Conservation (phyloP, 768 basidiomycete genomes). For the Cystobasidiopsis lactophilus region DNA sequence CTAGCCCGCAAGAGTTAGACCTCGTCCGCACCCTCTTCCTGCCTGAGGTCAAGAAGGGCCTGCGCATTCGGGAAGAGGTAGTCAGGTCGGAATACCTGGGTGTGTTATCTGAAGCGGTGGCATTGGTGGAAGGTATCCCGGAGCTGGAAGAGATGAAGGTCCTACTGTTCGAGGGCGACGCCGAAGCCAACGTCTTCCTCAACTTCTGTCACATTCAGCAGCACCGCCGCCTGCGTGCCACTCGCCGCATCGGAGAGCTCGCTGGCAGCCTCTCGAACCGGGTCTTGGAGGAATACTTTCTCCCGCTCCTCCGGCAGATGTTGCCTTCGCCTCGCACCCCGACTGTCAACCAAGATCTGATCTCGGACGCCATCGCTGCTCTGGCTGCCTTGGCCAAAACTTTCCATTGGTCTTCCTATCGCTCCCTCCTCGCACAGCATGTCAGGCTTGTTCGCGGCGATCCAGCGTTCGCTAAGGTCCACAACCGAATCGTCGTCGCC, state of each 20-base stretch:
- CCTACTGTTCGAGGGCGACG: conserved; percentile 64
- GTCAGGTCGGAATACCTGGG: conserved; percentile 65
- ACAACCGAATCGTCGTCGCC: conserved; percentile 61
- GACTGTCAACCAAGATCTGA: conserved; percentile 33
- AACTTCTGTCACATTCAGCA: conserved; percentile 85
- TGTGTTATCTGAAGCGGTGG: conserved; percentile 54
- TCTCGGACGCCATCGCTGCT: conserved; percentile 66
- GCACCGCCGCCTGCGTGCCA: conserved; percentile 66
- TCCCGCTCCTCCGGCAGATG: conserved; percentile 69
- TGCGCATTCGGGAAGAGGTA: conserved; percentile 59
- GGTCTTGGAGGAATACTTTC: conserved; percentile 55
- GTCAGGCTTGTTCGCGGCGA: conserved; percentile 35
- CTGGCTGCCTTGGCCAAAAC: conserved; percentile 55
- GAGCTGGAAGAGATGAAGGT: conserved; percentile 56
- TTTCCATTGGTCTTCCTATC: conserved; percentile 66
- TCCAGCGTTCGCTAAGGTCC: conserved; percentile 33
- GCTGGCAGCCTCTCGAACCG: conserved; percentile 43
- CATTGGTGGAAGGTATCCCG: conserved; percentile 37
- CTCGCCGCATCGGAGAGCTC: conserved; percentile 50
- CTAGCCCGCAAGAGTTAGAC: conserved; percentile 25
- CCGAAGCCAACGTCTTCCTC: conserved; percentile 90
- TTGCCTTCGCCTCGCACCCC: conserved; percentile 32
- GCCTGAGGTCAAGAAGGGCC: conserved; percentile 54
- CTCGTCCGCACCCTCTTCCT: conserved; percentile 40
- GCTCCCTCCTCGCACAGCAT: conserved; percentile 56